phyloP scores from a whole-genome alignment of 768 basidiomycete genomes.

The Tylopilus sp. region DNA sequence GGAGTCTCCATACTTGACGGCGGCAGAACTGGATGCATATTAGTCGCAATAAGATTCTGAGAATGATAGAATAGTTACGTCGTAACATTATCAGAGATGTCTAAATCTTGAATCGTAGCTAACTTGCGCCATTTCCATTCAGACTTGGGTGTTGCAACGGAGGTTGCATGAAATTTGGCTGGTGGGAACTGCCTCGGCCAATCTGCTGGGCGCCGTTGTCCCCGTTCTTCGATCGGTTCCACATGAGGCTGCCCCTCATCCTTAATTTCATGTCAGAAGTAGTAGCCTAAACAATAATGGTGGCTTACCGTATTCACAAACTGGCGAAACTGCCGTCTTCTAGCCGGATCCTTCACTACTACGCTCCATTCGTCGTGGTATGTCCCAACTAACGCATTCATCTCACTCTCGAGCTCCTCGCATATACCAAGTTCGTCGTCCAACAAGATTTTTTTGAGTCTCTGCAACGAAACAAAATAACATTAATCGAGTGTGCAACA shows the following conservation, averaged over 20 bases:
- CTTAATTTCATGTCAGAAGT: background rate
- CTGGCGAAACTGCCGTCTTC: slow-evolving; percentile 52
- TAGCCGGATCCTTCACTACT: slow-evolving; percentile 53
- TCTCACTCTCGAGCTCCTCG: slow-evolving; percentile 59
- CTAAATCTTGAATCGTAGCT: slow-evolving; percentile 47
- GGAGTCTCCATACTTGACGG: slow-evolving; percentile 59
- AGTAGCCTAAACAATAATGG: background rate
- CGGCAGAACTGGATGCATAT: slow-evolving; percentile 34
- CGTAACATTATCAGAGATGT: slow-evolving; percentile 42
- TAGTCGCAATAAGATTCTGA: background rate
- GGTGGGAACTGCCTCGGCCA: slow-evolving; percentile 60
- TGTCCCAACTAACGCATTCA: slow-evolving; percentile 61
- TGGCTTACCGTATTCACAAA: slow-evolving; percentile 57
- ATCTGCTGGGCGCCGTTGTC: slow-evolving; percentile 61
- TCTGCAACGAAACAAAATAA: slow-evolving; percentile 31
- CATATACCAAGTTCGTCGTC: slow-evolving; percentile 75
- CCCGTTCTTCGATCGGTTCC: slow-evolving; percentile 57
- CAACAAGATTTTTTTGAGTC: slow-evolving; percentile 60
- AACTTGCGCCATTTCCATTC: slow-evolving; percentile 58
- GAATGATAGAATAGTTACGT: slow-evolving; percentile 34
- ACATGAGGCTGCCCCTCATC: slow-evolving; percentile 9
- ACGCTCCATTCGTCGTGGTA: slow-evolving; percentile 70
- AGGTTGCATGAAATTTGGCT: slow-evolving; percentile 39
- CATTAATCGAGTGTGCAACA: background rate
- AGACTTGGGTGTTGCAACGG: slow-evolving; percentile 41